Evolutionary conservation across 1,139 yeast species (phyloP).

Genomic region (Nakaseomyces kungkrabaensis): DNA sequence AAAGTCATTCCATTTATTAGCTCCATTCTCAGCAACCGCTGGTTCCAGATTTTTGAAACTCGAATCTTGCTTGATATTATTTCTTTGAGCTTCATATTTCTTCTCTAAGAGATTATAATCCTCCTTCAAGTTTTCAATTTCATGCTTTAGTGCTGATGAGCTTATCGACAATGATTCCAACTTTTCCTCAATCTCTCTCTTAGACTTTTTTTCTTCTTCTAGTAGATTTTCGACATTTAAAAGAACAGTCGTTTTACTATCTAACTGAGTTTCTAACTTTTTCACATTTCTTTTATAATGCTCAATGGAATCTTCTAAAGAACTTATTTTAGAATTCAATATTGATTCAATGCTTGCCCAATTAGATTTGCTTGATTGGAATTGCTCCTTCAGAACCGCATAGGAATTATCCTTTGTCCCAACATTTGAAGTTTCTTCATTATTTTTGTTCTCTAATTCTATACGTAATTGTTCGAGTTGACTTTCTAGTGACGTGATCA

Average conservation of each 20-base stretch:
- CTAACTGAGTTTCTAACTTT: background rate
- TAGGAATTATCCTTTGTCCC: conserved; percentile 36
- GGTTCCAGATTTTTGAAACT: background rate
- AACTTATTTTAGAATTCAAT: conserved; percentile 39
- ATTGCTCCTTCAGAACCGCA: conserved; percentile 27
- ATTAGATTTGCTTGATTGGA: conserved; percentile 46
- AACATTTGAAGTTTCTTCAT: conserved; percentile 12
- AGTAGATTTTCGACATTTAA: background rate
- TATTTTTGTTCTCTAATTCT: conserved; percentile 26
- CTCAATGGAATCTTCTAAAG: conserved; percentile 31
- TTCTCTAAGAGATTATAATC: conserved; percentile 23
- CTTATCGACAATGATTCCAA: conserved; percentile 4
- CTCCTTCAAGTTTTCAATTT: conserved; percentile 13
- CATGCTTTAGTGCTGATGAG: conserved; percentile 7
- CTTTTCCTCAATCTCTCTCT: conserved; percentile 2
- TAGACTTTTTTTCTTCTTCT: background rate
- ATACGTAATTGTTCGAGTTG: conserved; percentile 36
- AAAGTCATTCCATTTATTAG: background rate
- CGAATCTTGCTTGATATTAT: conserved; percentile 17
- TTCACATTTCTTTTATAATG: conserved; percentile 8
- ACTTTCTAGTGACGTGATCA: conserved; percentile 31
- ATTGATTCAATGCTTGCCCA: conserved; percentile 57
- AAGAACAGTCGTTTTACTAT: background rate
- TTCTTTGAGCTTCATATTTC: conserved; percentile 22
- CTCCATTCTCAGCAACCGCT: background rate